phyloP scores from a whole-genome alignment of 331 rosid genomes.

The Acacia pycnantha region DNA sequence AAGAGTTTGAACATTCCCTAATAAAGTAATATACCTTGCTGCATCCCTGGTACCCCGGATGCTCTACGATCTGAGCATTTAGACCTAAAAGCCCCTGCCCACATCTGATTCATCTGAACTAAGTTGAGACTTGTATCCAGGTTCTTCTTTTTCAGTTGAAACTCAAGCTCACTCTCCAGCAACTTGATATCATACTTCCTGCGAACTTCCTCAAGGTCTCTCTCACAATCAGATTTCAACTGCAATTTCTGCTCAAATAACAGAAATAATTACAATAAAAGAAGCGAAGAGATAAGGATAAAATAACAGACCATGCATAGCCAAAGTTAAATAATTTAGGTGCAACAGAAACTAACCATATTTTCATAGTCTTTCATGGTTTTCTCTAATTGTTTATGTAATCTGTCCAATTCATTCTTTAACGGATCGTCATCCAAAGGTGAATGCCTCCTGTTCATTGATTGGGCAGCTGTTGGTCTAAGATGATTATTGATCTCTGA shows the following conservation, averaged over 20 bases:
- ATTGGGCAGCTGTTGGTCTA: constrained; percentile 36
- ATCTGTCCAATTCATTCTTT: constrained; percentile 58
- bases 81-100: constrained; percentile 68
- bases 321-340: background rate
- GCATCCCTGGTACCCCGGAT: constrained; percentile 42
- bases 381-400: constrained; percentile 42
- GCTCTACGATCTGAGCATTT: constrained; percentile 49
- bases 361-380: constrained; percentile 40
- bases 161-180: constrained; percentile 49
- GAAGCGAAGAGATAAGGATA: background rate
- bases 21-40: constrained; percentile 48
- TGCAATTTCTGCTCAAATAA: constrained; percentile 60
- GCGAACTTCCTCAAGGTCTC: constrained; percentile 63
- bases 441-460: constrained; percentile 30
- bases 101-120: constrained; percentile 46
- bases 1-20: background rate
- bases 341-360: constrained; percentile 46
- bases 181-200: constrained; percentile 54
- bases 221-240: constrained; percentile 53
- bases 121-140: constrained; percentile 40
- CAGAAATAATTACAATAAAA: constrained; percentile 7
- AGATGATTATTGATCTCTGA: constrained; percentile 41
- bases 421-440: constrained; percentile 53
- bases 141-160: constrained; percentile 38
- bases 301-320: constrained; percentile 16